Evolutionary conservation across 257 asterid genomes (phyloP).

Genomic region (Catharanthus roseus): DNA sequence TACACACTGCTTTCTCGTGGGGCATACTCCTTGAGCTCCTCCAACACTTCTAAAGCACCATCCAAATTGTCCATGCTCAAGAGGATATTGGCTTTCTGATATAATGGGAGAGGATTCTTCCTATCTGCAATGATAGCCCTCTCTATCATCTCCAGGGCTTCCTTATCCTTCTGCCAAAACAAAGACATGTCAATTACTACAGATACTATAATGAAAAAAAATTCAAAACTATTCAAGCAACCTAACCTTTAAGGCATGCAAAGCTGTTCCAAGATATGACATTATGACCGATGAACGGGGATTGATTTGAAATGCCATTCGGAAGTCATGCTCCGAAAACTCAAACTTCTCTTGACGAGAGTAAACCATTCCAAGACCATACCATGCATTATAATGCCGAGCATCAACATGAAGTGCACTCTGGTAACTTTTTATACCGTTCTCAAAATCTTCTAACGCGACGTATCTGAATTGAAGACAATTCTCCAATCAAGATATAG

Average conservation of each 20-base stretch:
- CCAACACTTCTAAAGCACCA: constrained; percentile 83
- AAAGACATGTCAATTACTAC: not conserved
- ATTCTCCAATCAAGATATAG: constrained; percentile 11
- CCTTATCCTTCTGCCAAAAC: constrained; percentile 58
- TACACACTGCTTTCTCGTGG: constrained; percentile 90
- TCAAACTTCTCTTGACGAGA: constrained; percentile 89
- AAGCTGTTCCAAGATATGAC: constrained; percentile 89
- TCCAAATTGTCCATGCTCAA: constrained; percentile 76
- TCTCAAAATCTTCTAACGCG: constrained; percentile 90
- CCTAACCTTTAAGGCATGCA: constrained; percentile 78
- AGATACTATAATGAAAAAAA: not conserved
- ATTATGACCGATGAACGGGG: constrained; percentile 86
- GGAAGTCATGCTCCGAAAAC: constrained; percentile 90
- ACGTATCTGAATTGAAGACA: constrained; percentile 50
- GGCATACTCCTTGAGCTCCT: constrained; percentile 90
- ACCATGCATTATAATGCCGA: constrained; percentile 97
- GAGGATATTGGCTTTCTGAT: constrained; percentile 91
- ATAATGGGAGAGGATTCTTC: constrained; percentile 93
- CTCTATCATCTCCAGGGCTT: constrained; percentile 85
- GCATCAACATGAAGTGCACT: constrained; percentile 77
- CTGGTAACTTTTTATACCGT: constrained; percentile 76
- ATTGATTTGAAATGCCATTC: constrained; percentile 81
- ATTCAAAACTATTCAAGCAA: not conserved
- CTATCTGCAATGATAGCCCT: constrained; percentile 84
- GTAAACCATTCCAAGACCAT: constrained; percentile 96